Conservation (phyloP, 2,329 filamentous ascomycete species). For the Fusarium continuum region DNA sequence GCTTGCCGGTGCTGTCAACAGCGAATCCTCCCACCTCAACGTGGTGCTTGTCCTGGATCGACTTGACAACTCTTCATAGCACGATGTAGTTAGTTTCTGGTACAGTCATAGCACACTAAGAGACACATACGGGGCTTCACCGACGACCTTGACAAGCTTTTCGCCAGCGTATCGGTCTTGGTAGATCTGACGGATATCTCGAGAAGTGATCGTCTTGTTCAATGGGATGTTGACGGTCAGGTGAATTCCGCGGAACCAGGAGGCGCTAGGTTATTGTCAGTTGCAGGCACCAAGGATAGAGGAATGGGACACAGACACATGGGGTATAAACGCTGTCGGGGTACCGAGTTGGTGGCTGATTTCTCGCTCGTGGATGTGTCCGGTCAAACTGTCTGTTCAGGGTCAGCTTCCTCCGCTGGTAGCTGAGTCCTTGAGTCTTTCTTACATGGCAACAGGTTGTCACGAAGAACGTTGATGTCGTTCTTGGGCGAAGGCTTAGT, state of each 20-base stretch:
- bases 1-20: slow-evolving; percentile 85
- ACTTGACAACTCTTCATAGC: slow-evolving; percentile 56
- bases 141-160: slow-evolving; percentile 91
- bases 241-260: slow-evolving; percentile 96
- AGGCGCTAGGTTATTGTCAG: slow-evolving; percentile 58
- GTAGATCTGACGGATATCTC: slow-evolving; percentile 93
- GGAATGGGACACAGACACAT: slow-evolving; percentile 63
- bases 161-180: slow-evolving; percentile 96
- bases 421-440: not conserved
- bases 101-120: not conserved
- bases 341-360: slow-evolving; percentile 81
- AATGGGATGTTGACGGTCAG: slow-evolving; percentile 92
- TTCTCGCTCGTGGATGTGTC: slow-evolving; percentile 94
- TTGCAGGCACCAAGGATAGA: not conserved
- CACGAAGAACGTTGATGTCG: slow-evolving; percentile 80
- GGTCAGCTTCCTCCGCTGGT: slow-evolving; percentile 2
- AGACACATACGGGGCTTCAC: slow-evolving; percentile 74
- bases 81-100: not conserved
- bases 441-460: slow-evolving; percentile 83
- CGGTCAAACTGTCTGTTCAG: slow-evolving; percentile 62
- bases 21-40: slow-evolving; percentile 96
- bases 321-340: slow-evolving; percentile 85
- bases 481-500: slow-evolving; percentile 91
- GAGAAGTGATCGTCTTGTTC: slow-evolving; percentile 84
- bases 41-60: slow-evolving; percentile 84